Evolutionary conservation across 352 stramenopile genomes (phyloP).

Genomic region (Globisporangium rhizosaccharum): DNA sequence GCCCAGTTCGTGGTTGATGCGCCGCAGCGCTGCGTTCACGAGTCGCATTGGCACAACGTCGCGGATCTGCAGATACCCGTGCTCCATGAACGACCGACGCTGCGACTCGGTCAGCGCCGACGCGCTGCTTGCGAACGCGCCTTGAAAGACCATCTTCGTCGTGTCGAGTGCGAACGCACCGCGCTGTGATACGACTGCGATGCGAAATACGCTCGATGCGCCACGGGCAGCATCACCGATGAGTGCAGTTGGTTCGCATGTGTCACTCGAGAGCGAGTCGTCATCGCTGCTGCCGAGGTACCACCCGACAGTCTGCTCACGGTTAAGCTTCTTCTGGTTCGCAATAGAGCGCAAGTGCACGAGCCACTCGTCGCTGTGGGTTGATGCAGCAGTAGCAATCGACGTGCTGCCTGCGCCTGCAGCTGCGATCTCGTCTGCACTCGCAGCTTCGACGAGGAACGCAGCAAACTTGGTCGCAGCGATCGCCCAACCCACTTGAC

Average conservation of each 20-base stretch:
- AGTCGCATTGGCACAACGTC: constrained; percentile 49
- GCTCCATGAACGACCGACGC: constrained; percentile 54
- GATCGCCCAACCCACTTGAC: constrained; percentile 52
- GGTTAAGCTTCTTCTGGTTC: constrained; percentile 68
- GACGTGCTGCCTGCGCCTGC: neutral
- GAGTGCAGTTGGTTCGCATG: constrained; percentile 19
- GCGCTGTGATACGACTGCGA: constrained; percentile 39
- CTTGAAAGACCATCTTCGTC: constrained; percentile 24
- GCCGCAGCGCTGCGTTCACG: constrained; percentile 45
- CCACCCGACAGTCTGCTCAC: constrained; percentile 38
- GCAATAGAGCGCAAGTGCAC: constrained; percentile 47
- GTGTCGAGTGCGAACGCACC: constrained; percentile 45
- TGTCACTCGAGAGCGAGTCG: neutral
- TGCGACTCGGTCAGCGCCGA: constrained; percentile 55
- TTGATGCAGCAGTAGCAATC: too few species aligned
- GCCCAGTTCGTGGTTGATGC: constrained; percentile 76
- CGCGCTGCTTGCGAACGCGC: constrained; percentile 7
- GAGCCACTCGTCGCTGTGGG: neutral
- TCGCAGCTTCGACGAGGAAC: constrained; percentile 47
- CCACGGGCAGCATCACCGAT: constrained; percentile 48
- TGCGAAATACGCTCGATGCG: constrained; percentile 36
- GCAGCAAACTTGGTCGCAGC: constrained; percentile 59
- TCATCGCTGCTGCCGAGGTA: constrained; percentile 31
- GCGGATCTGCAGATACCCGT: constrained; percentile 70
- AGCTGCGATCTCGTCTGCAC: neutral